phyloP scores from a whole-genome alignment of 129 eudicot species.

The Helichrysum umbraculigerum region DNA sequence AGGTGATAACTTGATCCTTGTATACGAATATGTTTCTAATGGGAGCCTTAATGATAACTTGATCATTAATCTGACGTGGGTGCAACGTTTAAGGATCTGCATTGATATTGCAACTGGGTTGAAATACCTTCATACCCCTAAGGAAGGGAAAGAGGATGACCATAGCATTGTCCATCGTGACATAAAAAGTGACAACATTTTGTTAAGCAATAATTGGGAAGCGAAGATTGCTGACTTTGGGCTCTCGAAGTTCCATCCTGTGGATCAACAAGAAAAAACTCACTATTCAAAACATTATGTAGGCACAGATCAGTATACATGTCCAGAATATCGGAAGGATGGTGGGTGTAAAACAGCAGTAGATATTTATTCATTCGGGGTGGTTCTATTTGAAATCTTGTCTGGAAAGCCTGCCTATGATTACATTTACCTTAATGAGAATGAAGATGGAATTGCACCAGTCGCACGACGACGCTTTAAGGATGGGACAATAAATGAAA shows the following conservation, averaged over 20 bases:
- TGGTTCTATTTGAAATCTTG: not conserved
- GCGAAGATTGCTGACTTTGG: conserved; percentile 6
- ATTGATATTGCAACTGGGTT: not conserved
- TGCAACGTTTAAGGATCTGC: not conserved
- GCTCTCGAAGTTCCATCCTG: not conserved
- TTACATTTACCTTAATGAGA: not conserved
- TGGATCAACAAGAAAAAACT: not conserved
- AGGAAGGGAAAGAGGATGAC: not conserved
- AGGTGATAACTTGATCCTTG: not conserved
- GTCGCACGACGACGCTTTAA: not conserved
- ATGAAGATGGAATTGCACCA: not conserved
- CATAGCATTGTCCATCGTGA: not conserved
- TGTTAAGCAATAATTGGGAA: not conserved
- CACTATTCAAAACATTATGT: not conserved
- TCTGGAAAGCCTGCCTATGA: not conserved
- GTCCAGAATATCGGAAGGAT: not conserved
- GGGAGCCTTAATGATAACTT: not conserved
- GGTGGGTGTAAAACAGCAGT: not conserved
- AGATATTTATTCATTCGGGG: not conserved
- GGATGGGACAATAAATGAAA: not conserved
- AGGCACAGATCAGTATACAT: not conserved
- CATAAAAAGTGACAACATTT: not conserved
- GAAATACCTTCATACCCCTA: not conserved
- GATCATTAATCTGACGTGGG: not conserved
- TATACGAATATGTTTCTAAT: not conserved